Conservation (phyloP, 75 land plant species). For the Adiantum capillusveneris region DNA sequence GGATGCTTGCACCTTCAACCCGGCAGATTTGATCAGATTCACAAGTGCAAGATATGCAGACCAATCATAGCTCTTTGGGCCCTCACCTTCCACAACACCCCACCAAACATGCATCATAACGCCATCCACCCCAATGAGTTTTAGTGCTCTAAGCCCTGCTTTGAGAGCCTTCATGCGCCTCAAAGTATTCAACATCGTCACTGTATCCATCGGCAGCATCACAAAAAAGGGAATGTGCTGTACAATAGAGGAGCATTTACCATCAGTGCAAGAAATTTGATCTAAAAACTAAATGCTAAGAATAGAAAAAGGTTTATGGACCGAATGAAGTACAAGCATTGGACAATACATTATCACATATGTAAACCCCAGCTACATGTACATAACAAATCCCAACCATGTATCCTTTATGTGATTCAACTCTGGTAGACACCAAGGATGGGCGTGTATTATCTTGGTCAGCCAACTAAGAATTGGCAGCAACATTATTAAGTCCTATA, state of each 20-base stretch:
- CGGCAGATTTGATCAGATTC: slow-evolving; percentile 44
- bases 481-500: no score
- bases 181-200: slow-evolving; percentile 44
- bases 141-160: slow-evolving; percentile 56
- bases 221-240: slow-evolving; percentile 46
- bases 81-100: slow-evolving; percentile 58
- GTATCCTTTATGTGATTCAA: no score
- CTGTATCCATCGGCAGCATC: slow-evolving; percentile 58
- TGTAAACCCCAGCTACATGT: no score
- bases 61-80: slow-evolving; percentile 47
- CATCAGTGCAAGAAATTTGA: background rate
- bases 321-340: no score
- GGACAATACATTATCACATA: no score
- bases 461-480: no score
- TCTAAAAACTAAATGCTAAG: no score
- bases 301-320: no score
- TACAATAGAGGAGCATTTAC: background rate
- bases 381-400: no score
- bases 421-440: no score
- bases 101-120: slow-evolving; percentile 77
- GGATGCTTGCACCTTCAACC: slow-evolving; percentile 55
- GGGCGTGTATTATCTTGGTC: no score
- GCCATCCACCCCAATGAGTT: slow-evolving; percentile 65
- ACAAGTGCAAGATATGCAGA: slow-evolving; percentile 45
- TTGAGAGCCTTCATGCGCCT: slow-evolving; percentile 48